Conservation (phyloP, 306 rosid genomes). For the Sicyos baderoa region DNA sequence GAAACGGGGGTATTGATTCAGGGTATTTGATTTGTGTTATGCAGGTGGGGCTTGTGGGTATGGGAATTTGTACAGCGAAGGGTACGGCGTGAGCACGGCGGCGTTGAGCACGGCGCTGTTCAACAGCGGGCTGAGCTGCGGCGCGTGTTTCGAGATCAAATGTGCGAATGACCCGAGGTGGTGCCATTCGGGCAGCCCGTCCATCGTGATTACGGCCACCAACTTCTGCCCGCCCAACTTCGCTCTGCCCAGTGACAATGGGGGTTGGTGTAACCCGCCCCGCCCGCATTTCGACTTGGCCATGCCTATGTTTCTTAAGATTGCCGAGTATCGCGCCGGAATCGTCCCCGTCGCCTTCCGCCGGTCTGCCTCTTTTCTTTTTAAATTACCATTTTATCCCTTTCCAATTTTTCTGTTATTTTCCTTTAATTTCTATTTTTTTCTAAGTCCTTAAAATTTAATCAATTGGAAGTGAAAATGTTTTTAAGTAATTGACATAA, state of each 20-base stretch:
- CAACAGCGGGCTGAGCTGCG: conserved; percentile 59
- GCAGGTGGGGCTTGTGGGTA: conserved; percentile 68
- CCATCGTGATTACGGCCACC: conserved; percentile 51
- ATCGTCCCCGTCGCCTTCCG: conserved; percentile 61
- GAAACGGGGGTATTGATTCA: background rate
- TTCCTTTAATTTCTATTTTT: background rate
- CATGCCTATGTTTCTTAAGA: conserved; percentile 70
- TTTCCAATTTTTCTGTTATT: background rate
- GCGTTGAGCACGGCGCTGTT: conserved; percentile 60
- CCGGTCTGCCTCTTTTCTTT: conserved; percentile 26
- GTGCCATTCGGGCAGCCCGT: conserved; percentile 67
- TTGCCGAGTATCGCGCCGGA: conserved; percentile 65
- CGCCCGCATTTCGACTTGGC: conserved; percentile 65
- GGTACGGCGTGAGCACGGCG: conserved; percentile 64
- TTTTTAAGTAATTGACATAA: no score
- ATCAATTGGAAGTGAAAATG: no score
- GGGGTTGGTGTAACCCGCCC: conserved; percentile 75
- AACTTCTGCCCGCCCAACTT: conserved; percentile 64
- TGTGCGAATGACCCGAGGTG: conserved; percentile 47
- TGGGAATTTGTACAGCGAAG: conserved; percentile 60
- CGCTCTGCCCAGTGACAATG: conserved; percentile 58
- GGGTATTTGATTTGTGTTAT: background rate
- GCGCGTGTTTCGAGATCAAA: conserved; percentile 58
- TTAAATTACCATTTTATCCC: no score
- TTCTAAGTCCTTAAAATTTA: no score